These are phyloP conservation scores for Suillus alpinus DNA, from an alignment of 768 basidiomycete genomes.

Conservation along the genomic window DNA sequence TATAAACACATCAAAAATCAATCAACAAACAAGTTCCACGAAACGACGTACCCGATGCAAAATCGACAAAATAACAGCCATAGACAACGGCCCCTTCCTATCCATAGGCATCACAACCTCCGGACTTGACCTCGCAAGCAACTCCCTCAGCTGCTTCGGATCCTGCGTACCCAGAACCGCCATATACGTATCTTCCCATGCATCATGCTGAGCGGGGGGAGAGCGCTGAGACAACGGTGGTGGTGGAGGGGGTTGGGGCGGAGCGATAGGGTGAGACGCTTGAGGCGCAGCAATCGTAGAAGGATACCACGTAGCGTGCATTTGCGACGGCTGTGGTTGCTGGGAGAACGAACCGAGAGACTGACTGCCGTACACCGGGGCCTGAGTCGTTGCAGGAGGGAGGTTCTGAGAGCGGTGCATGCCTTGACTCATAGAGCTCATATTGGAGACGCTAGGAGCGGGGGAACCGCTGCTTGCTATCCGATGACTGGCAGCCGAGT, in stretches of 20 bases:
- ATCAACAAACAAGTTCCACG: constrained; percentile 2
- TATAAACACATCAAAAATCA: constrained; percentile 24
- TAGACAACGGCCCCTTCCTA: constrained; percentile 67
- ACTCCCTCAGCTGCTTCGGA: constrained; percentile 65
- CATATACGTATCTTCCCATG: constrained; percentile 85
- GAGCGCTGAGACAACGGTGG: constrained; percentile 45
- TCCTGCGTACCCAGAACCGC: constrained; percentile 77
- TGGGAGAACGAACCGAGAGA: constrained; percentile 27
- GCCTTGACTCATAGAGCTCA: constrained; percentile 37
- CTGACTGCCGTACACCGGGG: constrained; percentile 28
- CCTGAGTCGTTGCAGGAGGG: constrained; percentile 37
- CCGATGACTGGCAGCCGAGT: constrained; percentile 38
- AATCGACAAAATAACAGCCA: constrained; percentile 80
- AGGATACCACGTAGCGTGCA: constrained; percentile 53
- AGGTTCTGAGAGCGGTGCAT: constrained; percentile 34
- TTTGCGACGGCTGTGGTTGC: constrained; percentile 28
- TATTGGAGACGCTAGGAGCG: constrained; percentile 19
- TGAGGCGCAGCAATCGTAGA: constrained; percentile 72
- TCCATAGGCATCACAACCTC: constrained; percentile 79
- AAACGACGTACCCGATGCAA: constrained; percentile 67
- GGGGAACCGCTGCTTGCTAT: constrained; percentile 32
- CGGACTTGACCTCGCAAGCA: constrained; percentile 71
- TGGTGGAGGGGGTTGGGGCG: constrained; percentile 48
- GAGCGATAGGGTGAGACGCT: constrained; percentile 74
- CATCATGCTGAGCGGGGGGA: constrained; percentile 59